A percentile compares a stretch with the other conserved stretches of the same genome.
These are phyloP conservation scores for Ustilago vetiveriae DNA, from an alignment of 1,284 basidiomycete genomes.

Conservation along the genomic window DNA sequence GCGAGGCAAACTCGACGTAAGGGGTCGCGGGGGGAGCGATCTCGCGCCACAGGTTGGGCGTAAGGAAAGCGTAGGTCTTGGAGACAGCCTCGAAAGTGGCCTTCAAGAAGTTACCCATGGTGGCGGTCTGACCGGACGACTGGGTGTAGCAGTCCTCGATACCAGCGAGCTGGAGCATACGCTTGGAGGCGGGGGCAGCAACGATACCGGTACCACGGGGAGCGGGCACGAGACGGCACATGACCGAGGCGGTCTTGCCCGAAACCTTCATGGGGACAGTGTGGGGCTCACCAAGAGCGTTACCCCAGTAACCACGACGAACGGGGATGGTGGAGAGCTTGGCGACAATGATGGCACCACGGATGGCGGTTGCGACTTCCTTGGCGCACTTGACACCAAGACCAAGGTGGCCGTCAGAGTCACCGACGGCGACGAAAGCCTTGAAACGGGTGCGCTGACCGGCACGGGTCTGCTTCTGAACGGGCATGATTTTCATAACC, in stretches of 20 bases:
- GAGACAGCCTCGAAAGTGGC: constrained; percentile 97
- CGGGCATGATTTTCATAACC: constrained; percentile 99
- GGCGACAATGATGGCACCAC: constrained; percentile 96
- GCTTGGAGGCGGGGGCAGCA: constrained; percentile 96
- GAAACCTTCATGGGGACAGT: constrained; percentile 98
- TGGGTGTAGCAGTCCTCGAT: constrained; percentile 93
- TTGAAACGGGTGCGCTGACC: constrained; percentile 99
- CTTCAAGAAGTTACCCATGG: constrained; percentile 99
- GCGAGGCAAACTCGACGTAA: constrained; percentile 65
- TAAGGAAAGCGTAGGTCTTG: constrained; percentile 96
- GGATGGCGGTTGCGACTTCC: constrained; percentile 99
- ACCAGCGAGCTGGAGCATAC: constrained; percentile 96
- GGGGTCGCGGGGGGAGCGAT: constrained; percentile 79
- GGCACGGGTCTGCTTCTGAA: constrained; percentile 99
- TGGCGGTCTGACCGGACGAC: constrained; percentile 96
- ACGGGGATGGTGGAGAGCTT: constrained; percentile 96
- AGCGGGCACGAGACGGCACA: constrained; percentile 98
- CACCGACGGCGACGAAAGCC: constrained; percentile 99
- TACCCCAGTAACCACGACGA: constrained; percentile 98
- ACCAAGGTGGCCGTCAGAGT: constrained; percentile 93
- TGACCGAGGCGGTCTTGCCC: constrained; percentile 98
- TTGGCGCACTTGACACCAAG: constrained; percentile 99
- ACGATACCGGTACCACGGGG: constrained; percentile 98
- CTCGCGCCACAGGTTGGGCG: constrained; percentile 93
- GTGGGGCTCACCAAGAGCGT: constrained; percentile 84